A percentile compares a stretch with the other conserved stretches of the same genome.
Conservation (phyloP, 345 rosid species). For the Gossypium stocksii region DNA sequence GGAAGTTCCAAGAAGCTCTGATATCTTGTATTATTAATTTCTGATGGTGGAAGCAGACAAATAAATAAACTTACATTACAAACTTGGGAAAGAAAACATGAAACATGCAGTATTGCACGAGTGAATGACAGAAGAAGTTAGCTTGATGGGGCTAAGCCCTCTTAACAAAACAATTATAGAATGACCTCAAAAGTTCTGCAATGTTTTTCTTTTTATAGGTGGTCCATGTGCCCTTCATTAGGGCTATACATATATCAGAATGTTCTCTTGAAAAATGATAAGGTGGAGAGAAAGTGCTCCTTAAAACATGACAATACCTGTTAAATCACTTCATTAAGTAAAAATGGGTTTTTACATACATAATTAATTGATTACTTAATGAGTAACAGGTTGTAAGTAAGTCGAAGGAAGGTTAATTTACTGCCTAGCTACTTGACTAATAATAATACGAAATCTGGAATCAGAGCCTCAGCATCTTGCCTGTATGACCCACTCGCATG, state of each 20-base stretch:
- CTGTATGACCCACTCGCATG: conserved; percentile 4
- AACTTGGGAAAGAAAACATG: background rate
- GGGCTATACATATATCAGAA: background rate
- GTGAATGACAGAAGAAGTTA: background rate
- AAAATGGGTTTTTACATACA: background rate
- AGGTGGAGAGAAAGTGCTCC: background rate
- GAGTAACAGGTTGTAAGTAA: background rate
- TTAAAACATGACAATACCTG: background rate
- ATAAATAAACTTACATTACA: background rate
- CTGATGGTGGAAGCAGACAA: background rate
- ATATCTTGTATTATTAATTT: background rate
- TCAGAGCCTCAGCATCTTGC: background rate
- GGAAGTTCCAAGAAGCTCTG: background rate
- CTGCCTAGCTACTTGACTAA: background rate
- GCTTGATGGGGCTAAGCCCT: background rate
- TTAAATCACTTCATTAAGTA: background rate
- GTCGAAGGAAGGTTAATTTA: background rate
- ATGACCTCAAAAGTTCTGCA: background rate
- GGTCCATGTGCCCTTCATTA: background rate
- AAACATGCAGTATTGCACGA: conserved; percentile 2
- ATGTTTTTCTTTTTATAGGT: background rate
- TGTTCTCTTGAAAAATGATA: background rate
- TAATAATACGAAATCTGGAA: background rate
- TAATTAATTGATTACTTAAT: too few relatives aligned
- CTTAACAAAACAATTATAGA: background rate